A percentile compares a stretch with the other conserved stretches of the same genome.
Conservation (phyloP, 352 stramenopile genomes). For the Pythium guiyangense region DNA sequence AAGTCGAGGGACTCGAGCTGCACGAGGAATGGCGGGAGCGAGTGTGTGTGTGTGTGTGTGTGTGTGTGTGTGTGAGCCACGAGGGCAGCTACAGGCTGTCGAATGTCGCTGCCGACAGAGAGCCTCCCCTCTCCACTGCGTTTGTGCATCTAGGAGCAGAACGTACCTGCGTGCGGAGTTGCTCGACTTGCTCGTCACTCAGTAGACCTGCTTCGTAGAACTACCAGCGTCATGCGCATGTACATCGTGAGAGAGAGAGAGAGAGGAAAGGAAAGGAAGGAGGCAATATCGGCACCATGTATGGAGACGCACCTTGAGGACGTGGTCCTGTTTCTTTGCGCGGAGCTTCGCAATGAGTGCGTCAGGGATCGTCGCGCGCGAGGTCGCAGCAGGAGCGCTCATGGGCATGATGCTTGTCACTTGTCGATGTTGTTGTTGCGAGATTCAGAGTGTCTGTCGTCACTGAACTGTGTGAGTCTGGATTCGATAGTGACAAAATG, state of each 20-base stretch:
- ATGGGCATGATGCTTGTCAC: neutral
- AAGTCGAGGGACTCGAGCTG: slow-evolving; percentile 69
- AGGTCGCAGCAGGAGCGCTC: slow-evolving; percentile 5
- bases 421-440: neutral
- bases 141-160: neutral
- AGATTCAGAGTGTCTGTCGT: neutral
- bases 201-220: slow-evolving; percentile 66
- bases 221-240: slow-evolving; percentile 15
- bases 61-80: no score
- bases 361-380: slow-evolving; percentile 14
- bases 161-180: slow-evolving; percentile 42
- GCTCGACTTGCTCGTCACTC: slow-evolving; percentile 26
- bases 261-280: no score
- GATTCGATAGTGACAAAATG: no score
- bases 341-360: slow-evolving; percentile 27
- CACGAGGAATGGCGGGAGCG: no score
- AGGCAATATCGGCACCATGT: no score
- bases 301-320: slow-evolving; percentile 44
- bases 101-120: no score
- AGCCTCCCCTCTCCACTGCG: no score
- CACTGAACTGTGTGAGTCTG: no score
- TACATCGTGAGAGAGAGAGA: no score
- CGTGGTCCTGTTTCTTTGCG: slow-evolving; percentile 54
- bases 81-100: no score
- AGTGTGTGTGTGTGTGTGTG: no score